Evolutionary conservation across 176 grass and related monocot species (phyloP).

Genomic region (Musa schizocarpa): DNA sequence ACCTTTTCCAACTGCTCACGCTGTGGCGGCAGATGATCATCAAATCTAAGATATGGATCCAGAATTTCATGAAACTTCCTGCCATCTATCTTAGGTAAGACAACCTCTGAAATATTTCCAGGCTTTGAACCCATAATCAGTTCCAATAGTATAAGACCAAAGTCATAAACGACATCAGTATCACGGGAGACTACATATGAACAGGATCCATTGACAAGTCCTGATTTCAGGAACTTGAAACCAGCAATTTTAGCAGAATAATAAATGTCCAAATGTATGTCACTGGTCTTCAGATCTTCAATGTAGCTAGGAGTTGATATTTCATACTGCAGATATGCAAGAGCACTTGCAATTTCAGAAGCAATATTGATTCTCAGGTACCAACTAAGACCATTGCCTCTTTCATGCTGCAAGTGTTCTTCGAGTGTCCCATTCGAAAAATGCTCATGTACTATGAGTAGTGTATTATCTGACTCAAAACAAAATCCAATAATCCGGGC

Average conservation of each 20-base stretch:
- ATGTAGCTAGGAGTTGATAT: slow-evolving; percentile 43
- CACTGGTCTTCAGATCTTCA: slow-evolving; percentile 56
- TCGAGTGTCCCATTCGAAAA: slow-evolving; percentile 62
- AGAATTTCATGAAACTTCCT: slow-evolving; percentile 64
- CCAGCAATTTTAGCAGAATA: slow-evolving; percentile 57
- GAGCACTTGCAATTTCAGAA: slow-evolving; percentile 62
- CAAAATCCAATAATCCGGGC: slow-evolving; percentile 76
- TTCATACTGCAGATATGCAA: slow-evolving; percentile 67
- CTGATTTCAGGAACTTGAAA: slow-evolving; percentile 15
- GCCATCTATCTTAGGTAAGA: slow-evolving; percentile 55
- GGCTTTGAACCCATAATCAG: slow-evolving; percentile 54
- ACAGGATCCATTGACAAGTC: slow-evolving; percentile 24
- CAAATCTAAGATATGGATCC: slow-evolving; percentile 51
- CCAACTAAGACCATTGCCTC: slow-evolving; percentile 54
- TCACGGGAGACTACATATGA: slow-evolving; percentile 27
- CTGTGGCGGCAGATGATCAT: slow-evolving; percentile 54
- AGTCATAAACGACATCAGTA: slow-evolving; percentile 57
- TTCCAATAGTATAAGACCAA: slow-evolving; percentile 65
- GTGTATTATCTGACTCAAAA: slow-evolving; percentile 39
- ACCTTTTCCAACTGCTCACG: slow-evolving; percentile 59
- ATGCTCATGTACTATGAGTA: slow-evolving; percentile 82
- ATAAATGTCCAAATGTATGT: slow-evolving; percentile 53
- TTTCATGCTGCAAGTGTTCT: slow-evolving; percentile 50
- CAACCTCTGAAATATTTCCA: slow-evolving; percentile 38
- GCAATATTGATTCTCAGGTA: slow-evolving; percentile 67